These are phyloP conservation scores for Phoma sp. DNA, from an alignment of 2,329 filamentous ascomycete species.

Conservation along the genomic window DNA sequence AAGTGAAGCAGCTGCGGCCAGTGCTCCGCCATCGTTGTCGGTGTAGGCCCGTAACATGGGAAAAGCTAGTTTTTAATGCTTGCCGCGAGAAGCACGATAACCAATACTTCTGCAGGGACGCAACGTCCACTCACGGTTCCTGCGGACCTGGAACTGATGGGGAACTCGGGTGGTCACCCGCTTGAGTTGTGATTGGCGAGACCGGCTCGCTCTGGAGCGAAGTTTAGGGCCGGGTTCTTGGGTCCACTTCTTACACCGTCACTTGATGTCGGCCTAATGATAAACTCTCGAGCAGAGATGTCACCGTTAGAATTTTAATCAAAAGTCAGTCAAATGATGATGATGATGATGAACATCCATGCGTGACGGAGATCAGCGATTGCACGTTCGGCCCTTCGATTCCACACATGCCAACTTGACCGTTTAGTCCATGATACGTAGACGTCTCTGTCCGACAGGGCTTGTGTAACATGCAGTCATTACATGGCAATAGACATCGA, in stretches of 20 bases:
- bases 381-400: not conserved
- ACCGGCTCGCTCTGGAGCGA: constrained; percentile 15
- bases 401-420: constrained; percentile 9
- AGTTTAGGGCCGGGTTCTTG: constrained; percentile 21
- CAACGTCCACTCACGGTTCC: constrained; percentile 9
- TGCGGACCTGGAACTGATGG: constrained; percentile 20
- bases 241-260: constrained; percentile 25
- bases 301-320: too few relatives aligned
- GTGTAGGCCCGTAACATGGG: constrained; percentile 7
- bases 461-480: constrained; percentile 8
- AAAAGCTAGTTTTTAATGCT: constrained; percentile 21
- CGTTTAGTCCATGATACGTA: constrained; percentile 3
- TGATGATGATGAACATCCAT: constrained; percentile 1
- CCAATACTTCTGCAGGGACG: constrained; percentile 25
- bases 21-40: constrained; percentile 4
- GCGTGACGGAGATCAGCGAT: constrained; percentile 14
- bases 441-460: not conserved
- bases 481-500: not conserved
- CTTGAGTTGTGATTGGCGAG: constrained; percentile 32
- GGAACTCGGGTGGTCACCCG: constrained; percentile 18
- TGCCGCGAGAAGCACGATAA: constrained; percentile 46
- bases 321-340: not conserved
- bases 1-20: constrained; percentile 10
- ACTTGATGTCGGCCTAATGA: constrained; percentile 14
- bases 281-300: constrained; percentile 3